Evolutionary conservation across 148 eudicot species (phyloP).

Genomic region (Beta vulgaris): DNA sequence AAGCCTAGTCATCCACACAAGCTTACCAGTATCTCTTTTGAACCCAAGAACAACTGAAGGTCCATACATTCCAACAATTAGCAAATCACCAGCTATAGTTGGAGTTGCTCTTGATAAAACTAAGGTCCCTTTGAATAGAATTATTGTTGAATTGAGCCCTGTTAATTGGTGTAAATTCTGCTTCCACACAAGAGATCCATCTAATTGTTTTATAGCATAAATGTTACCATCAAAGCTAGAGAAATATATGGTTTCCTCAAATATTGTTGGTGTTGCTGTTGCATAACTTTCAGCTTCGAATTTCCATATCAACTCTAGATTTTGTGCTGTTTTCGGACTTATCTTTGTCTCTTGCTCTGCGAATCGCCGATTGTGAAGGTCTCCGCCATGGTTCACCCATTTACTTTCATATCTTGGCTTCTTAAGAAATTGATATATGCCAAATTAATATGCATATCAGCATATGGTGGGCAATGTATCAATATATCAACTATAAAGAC

Average conservation of each 20-base stretch:
- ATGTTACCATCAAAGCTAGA: slow-evolving; percentile 55
- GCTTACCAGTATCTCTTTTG: slow-evolving; percentile 36
- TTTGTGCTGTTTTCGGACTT: slow-evolving; percentile 45
- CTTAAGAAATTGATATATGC: background rate
- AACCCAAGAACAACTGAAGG: slow-evolving; percentile 47
- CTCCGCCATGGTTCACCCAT: slow-evolving; percentile 66
- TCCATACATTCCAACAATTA: slow-evolving; percentile 45
- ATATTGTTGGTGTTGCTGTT: slow-evolving; percentile 53
- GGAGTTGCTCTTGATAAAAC: slow-evolving; percentile 52
- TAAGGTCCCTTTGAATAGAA: slow-evolving; percentile 16
- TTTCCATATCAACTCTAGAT: slow-evolving; percentile 46
- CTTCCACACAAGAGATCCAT: slow-evolving; percentile 55
- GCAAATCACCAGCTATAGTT: slow-evolving; percentile 31
- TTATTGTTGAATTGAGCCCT: slow-evolving; percentile 32
- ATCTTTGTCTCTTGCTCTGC: slow-evolving; percentile 44
- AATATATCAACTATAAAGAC: background rate
- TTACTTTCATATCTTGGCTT: background rate
- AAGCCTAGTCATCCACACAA: slow-evolving; percentile 47
- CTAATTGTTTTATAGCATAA: slow-evolving; percentile 41
- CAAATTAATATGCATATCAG: too few relatives aligned
- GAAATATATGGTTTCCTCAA: slow-evolving; percentile 38
- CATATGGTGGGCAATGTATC: background rate
- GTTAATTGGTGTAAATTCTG: slow-evolving; percentile 44
- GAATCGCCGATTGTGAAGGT: slow-evolving; percentile 46
- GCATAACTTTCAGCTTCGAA: slow-evolving; percentile 40